These are phyloP conservation scores for Cystobasidium ongulense DNA, from an alignment of 768 basidiomycete species.

Conservation along the genomic window DNA sequence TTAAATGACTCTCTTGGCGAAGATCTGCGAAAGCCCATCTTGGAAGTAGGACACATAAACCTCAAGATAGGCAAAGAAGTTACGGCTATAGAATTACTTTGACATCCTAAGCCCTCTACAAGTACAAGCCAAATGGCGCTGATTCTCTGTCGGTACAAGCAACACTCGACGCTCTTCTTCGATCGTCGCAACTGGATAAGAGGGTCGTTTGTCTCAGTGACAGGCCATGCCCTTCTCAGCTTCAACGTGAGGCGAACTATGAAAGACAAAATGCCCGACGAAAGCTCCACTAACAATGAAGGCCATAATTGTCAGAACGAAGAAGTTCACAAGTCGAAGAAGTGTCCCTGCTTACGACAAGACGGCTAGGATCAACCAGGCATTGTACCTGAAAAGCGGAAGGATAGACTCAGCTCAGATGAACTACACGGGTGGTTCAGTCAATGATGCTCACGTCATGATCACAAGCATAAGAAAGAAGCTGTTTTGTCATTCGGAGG, in stretches of 20 bases:
- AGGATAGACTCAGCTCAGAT: not conserved
- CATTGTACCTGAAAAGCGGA: slow-evolving; percentile 2
- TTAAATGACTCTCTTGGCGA: slow-evolving; percentile 53
- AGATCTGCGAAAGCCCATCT: slow-evolving; percentile 51
- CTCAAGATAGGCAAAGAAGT: slow-evolving; percentile 66
- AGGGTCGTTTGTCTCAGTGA: too few species aligned
- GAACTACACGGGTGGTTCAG: too few species aligned
- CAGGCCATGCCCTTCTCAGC: slow-evolving; percentile 26
- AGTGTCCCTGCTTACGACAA: not conserved
- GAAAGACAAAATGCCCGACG: slow-evolving; percentile 18
- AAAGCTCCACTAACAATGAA: slow-evolving; percentile 24
- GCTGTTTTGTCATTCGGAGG: not conserved
- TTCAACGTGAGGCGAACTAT: slow-evolving; percentile 11
- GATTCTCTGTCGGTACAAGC: too few species aligned
- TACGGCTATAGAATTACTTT: slow-evolving; percentile 34
- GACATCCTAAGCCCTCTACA: slow-evolving; percentile 44
- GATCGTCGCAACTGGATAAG: too few species aligned
- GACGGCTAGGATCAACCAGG: slow-evolving; percentile 13
- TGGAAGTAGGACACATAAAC: slow-evolving; percentile 54
- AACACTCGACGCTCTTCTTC: too few species aligned
- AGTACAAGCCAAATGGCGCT: too few species aligned
- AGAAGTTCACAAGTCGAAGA: not conserved
- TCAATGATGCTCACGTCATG: slow-evolving; percentile 27
- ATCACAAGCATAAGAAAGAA: slow-evolving; percentile 30
- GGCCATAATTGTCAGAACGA: not conserved